Base-by-base conservation (phyloP, 2,329 filamentous ascomycete genomes). In the Aspergillus sp. region DNA sequence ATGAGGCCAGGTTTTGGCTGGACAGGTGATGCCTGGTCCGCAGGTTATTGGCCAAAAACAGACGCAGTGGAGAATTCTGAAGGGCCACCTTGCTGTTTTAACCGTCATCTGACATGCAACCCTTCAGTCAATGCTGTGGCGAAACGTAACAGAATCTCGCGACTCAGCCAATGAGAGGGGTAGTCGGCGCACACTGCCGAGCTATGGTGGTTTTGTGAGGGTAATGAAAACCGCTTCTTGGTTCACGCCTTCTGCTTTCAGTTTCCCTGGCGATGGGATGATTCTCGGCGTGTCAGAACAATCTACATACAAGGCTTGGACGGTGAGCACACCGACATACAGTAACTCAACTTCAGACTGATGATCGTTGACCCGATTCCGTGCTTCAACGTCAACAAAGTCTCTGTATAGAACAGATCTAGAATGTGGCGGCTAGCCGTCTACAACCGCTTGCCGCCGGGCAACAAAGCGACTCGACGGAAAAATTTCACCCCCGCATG, bases 81-180 rank as follows among this genome's bases (percentile, higher is more conserved):
- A 37, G 14, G 46, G 52, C 41, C 48, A 55, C 55, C 47, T 55
- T 41, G 37, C 14, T 14, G 27, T 23, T 48, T 39, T 19, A 17
- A 17, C 53, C 55, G 67, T 74, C 72, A 74, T 72, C 69, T 74
- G 72, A 74, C 69, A 60, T 44, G 55, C 49, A 24, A 56, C 44
- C 47, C 50, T 57, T 58, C 64, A 64, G 54, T 64, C 37, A 31
- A 33, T 35, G 56, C 46, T 53, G 60, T 63, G 60, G 60, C 64
- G 54, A 69, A 64, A 74, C 73, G 72, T 75, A 75, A 75, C 61
- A 71, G 68, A 75, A 75, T 74, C 64, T 55, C 40, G n/a, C 14
- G 4, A 1, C 1, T 2, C 19, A 49, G 43, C 73, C 73, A 76
- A 74, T 75, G 46, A 64, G 27, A 24, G 41, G 4, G 39, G 12